Conservation (phyloP, 352 stramenopile genomes). For the Globisporangium ultimum region DNA sequence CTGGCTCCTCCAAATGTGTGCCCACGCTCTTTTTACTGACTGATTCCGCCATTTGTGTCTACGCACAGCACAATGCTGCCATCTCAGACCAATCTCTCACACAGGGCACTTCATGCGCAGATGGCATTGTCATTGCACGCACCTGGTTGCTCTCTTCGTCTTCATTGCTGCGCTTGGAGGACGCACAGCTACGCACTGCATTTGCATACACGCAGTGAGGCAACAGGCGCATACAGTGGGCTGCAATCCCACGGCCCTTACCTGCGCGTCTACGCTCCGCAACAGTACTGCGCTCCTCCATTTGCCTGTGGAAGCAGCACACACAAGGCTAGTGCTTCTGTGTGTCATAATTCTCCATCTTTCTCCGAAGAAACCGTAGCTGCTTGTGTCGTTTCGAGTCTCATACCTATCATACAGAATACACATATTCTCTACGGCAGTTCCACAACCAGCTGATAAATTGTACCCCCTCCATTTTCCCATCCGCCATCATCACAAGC, state of each 20-base stretch:
- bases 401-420: neutral
- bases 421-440: neutral
- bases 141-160: conserved; percentile 30
- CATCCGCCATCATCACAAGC: neutral
- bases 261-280: conserved; percentile 10
- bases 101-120: conserved; percentile 8
- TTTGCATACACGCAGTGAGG: neutral
- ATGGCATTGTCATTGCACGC: conserved; percentile 7
- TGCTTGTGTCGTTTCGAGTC: conserved; percentile 13
- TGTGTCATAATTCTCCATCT: neutral
- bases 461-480: neutral
- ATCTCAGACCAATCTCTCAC: too few relatives aligned
- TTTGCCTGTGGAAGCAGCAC: too few relatives aligned
- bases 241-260: neutral
- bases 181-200: conserved; percentile 8
- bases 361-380: neutral
- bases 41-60: neutral
- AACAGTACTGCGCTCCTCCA: conserved; percentile 11
- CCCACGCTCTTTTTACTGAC: conserved; percentile 20
- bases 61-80: neutral
- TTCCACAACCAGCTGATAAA: neutral
- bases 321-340: neutral
- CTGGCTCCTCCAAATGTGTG: conserved; percentile 49
- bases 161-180: conserved; percentile 3
- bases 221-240: neutral